Percentiles rank a stretch among this genome's conserved stretches.
Conservation (phyloP, 257 asterid genomes). For the Solanum pinnatisectum region DNA sequence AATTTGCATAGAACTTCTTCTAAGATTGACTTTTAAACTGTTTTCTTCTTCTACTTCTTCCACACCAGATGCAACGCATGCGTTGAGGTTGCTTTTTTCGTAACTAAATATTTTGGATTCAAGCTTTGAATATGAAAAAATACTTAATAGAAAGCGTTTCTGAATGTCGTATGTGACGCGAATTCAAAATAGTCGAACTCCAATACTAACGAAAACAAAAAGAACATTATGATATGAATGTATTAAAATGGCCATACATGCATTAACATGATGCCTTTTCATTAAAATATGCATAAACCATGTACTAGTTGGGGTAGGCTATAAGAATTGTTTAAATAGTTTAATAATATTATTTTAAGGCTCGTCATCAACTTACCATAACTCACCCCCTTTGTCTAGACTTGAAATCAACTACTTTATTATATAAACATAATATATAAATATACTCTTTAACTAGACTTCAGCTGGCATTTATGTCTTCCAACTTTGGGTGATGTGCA, state of each 20-base stretch:
- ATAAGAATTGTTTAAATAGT: not conserved
- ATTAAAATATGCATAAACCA: not conserved
- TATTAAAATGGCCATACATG: not conserved
- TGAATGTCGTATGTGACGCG: fast-evolving
- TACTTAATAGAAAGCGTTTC: no score
- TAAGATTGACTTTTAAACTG: slow-evolving; percentile 21
- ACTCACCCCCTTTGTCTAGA: not conserved
- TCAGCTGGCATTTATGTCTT: not conserved
- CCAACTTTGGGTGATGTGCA: not conserved
- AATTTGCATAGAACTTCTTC: slow-evolving; percentile 5
- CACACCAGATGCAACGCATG: no score
- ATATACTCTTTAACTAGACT: no score
- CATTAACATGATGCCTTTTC: not conserved
- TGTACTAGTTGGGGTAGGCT: not conserved
- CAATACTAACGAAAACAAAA: no score
- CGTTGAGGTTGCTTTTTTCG: no score
- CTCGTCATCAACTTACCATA: not conserved
- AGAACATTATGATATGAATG: slow-evolving; percentile 3
- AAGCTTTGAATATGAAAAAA: no score
- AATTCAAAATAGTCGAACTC: no score
- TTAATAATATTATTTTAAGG: not conserved
- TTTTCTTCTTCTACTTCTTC: slow-evolving; percentile 2
- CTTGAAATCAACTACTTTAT: not conserved
- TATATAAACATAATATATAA: not conserved
- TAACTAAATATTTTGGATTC: no score